A percentile compares a stretch with the other conserved stretches of the same genome.
These are phyloP conservation scores for Ocimum tenuiflorum DNA, from an alignment of 257 asterid genomes.

Conservation along the genomic window DNA sequence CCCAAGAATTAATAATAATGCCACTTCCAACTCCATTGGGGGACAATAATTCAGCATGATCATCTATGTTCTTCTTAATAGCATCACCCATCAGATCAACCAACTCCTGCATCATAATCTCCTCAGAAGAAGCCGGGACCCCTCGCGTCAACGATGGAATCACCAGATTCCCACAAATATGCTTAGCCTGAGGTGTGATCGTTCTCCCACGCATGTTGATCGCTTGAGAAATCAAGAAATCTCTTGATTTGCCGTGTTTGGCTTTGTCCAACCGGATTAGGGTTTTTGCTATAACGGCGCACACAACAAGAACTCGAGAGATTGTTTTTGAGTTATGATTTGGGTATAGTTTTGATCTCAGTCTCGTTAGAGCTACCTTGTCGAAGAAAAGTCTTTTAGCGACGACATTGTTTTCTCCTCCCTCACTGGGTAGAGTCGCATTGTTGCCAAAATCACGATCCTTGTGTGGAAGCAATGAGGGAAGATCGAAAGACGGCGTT, in stretches of 20 bases:
- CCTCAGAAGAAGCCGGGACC: no score
- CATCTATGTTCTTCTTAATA: no score
- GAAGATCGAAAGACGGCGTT: no score
- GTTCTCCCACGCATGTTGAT: conserved; percentile 24
- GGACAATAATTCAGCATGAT: neutral
- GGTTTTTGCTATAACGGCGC: conserved; percentile 20
- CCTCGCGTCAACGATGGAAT: neutral
- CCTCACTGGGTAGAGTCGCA: no score
- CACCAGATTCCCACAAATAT: conserved; percentile 4
- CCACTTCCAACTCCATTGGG: neutral
- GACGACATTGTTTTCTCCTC: neutral
- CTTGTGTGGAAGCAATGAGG: no score
- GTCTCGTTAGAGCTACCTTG: conserved; percentile 4
- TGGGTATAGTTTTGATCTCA: neutral
- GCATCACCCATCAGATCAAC: no score
- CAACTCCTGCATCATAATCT: neutral
- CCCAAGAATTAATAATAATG: neutral
- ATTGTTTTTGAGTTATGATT: neutral
- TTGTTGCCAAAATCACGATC: no score
- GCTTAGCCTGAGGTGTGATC: neutral
- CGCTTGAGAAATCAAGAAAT: neutral
- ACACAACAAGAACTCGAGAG: neutral
- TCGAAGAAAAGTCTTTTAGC: conserved; percentile 14
- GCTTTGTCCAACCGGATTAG: conserved; percentile 1
- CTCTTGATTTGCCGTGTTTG: neutral